Evolutionary conservation across 495 filamentous ascomycete genomes (phyloP).

Genomic region (Podospora pseudoanserina): DNA sequence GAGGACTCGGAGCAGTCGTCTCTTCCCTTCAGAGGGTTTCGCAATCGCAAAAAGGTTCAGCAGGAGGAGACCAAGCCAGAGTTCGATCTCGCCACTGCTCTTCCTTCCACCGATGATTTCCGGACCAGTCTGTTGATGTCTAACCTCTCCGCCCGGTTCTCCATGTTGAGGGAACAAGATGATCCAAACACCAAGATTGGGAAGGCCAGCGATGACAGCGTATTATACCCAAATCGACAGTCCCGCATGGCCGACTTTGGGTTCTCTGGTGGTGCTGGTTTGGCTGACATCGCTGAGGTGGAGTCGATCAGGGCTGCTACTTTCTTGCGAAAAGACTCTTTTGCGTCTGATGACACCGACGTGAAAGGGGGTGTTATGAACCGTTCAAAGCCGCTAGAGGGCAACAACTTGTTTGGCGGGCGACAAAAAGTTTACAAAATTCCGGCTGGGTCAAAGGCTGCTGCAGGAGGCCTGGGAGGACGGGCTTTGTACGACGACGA

Average conservation of each 20-base stretch:
- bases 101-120: constrained; percentile 86
- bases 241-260: constrained; percentile 62
- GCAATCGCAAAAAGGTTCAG: constrained; percentile 55
- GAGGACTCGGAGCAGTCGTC: constrained; percentile 49
- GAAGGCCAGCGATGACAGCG: constrained; percentile 92
- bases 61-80: constrained; percentile 58
- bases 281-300: constrained; percentile 86
- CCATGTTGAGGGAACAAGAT: constrained; percentile 91
- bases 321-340: constrained; percentile 48
- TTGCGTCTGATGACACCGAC: constrained; percentile 66
- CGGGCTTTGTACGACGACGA: constrained; percentile 83
- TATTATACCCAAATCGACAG: constrained; percentile 75
- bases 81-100: constrained; percentile 65
- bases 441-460: constrained; percentile 47
- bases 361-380: constrained; percentile 70
- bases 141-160: constrained; percentile 89
- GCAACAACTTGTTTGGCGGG: constrained; percentile 92
- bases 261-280: constrained; percentile 45
- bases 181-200: constrained; percentile 82
- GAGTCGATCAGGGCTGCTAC: constrained; percentile 64
- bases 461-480: constrained; percentile 56
- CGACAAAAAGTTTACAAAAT: constrained; percentile 96
- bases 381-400: constrained; percentile 77
- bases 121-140: constrained; percentile 97
- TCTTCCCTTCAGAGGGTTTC: constrained; percentile 52